Base-by-base conservation (phyloP, 257 asterid genomes). In the Solanum sparsipilum region DNA sequence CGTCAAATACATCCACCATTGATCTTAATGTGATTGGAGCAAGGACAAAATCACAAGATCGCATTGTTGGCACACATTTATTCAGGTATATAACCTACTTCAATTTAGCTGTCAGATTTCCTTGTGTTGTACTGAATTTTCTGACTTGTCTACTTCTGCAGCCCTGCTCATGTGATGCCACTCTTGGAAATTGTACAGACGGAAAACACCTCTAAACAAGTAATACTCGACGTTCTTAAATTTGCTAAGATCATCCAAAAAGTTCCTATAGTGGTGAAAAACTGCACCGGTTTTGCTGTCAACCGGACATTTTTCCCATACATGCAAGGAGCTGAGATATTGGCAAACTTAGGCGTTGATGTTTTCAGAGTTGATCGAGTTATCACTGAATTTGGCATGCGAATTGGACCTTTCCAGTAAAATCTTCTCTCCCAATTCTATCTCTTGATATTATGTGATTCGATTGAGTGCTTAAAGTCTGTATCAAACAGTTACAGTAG, bases 391-490 rank as follows among this genome's bases (percentile, higher is more conserved):
- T 93, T 92, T 68, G 96, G 96, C 74, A 93, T 92, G 94, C 91
- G 70, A 83, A 71, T 90, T 21, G 94, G 94, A 56, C 94, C 94
- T 48, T 93, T 92, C 76, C 92, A 94, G 94, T 92, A 93, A 72
- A 3, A 23, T 60, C 52, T 25, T 23, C 75, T 32, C 74, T 84
- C 86, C 29, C 41, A 5, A 31, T 84, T 32, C 39, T 8, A 18
- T 32, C 38, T 29, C 23, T 81, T 60, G 29, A 25, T 65, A 11
- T 65, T 65, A 65, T 25, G 63, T 52, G 63, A 52, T 52, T 52
- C 9, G 23, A 52, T 34, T n/a, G 7, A 65, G 16, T 65, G 31
- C 32, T 25, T 65, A 65, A 60, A 56, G 65, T 56, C 65, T 20
- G 25, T 56, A 7, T 56, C 65, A 56, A 56, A 56, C 65, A 56